A percentile compares a stretch with the other conserved stretches of the same genome.
Conservation (phyloP, 805 yeast genomes). For the Starmerella apis region DNA sequence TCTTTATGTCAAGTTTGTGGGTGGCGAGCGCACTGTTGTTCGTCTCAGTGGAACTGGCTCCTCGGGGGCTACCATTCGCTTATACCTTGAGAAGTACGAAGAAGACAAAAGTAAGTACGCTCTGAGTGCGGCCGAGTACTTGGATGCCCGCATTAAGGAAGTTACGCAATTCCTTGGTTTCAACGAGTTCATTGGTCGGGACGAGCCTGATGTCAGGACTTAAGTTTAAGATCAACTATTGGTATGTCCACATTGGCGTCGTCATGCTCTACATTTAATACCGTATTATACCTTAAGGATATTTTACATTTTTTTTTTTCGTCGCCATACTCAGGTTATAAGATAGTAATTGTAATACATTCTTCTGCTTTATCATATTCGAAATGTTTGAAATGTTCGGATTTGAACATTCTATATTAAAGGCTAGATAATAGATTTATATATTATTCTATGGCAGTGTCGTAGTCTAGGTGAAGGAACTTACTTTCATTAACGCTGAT, state of each 20-base stretch:
- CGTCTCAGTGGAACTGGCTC: constrained; percentile 97
- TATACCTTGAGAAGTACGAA: constrained; percentile 79
- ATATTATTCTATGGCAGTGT: too few relatives aligned
- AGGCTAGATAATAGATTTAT: too few relatives aligned
- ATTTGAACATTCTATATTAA: too few relatives aligned
- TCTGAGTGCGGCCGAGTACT: constrained; percentile 53
- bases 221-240: constrained; percentile 29
- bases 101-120: constrained; percentile 42
- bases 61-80: constrained; percentile 91
- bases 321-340: too few relatives aligned
- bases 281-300: too few relatives aligned
- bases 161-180: constrained; percentile 63
- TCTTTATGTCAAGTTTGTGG: constrained; percentile 64
- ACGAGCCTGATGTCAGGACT: constrained; percentile 82
- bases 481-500: too few relatives aligned
- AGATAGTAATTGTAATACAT: too few relatives aligned
- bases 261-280: neutral
- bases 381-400: too few relatives aligned
- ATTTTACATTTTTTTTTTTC: too few relatives aligned
- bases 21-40: constrained; percentile 76
- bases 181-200: constrained; percentile 64
- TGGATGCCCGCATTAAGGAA: constrained; percentile 49
- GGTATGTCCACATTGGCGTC: neutral
- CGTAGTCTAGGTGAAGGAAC: too few relatives aligned
- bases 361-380: too few relatives aligned